A percentile compares a stretch with the other conserved stretches of the same genome.
phyloP scores from a whole-genome alignment of 306 rosid species.

The Fagus sylvatica region DNA sequence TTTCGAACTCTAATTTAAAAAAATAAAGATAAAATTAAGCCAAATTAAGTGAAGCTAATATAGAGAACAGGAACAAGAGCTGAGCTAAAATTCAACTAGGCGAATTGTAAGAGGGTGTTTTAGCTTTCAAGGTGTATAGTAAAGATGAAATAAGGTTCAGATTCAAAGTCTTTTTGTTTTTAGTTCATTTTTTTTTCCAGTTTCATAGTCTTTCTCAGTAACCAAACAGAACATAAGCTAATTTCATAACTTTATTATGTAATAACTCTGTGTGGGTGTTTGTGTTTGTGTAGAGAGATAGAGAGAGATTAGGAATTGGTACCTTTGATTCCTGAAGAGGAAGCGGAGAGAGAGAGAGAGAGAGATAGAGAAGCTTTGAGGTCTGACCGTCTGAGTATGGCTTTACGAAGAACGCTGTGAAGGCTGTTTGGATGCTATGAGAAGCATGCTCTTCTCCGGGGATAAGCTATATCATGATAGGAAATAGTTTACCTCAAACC shows the following conservation, averaged over 20 bases:
- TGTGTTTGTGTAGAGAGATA: not conserved
- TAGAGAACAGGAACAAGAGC: not conserved
- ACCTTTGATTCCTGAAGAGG: conserved; percentile 18
- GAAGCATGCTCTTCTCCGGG: not conserved
- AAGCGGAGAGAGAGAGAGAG: not conserved
- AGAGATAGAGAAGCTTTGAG: not conserved
- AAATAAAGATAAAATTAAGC: not conserved
- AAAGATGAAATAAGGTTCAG: not conserved
- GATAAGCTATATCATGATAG: not conserved
- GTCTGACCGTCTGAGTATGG: not conserved
- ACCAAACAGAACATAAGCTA: conserved; percentile 4
- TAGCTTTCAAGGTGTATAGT: too few relatives aligned
- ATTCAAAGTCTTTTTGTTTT: not conserved
- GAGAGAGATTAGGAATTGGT: conserved; percentile 10
- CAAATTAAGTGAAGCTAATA: not conserved
- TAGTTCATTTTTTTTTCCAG: not conserved
- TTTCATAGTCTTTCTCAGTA: not conserved
- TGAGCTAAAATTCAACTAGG: too few relatives aligned
- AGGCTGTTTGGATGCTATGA: not conserved
- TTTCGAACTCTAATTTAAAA: not conserved
- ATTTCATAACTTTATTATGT: not conserved
- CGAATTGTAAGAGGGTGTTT: too few relatives aligned
- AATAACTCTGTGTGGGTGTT: not conserved
- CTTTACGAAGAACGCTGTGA: not conserved
- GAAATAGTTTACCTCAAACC: too few relatives aligned